phyloP scores from a whole-genome alignment of 768 basidiomycete species.

The Termitomyces sp. region DNA sequence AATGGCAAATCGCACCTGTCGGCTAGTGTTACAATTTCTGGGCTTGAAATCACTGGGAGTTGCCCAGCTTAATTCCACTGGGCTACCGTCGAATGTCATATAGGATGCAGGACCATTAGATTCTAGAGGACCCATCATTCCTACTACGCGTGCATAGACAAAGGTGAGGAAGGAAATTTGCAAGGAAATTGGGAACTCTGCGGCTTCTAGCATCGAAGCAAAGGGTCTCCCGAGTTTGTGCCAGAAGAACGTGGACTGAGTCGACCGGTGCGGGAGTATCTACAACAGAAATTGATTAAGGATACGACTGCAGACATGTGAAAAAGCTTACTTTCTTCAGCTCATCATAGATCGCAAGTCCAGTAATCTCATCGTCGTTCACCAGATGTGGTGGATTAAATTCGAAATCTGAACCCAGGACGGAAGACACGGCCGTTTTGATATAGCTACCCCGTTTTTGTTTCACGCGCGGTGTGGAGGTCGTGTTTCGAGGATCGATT shows the following conservation, averaged over 20 bases:
- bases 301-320: neutral
- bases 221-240: conserved; percentile 20
- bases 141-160: conserved; percentile 22
- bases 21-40: conserved; percentile 7
- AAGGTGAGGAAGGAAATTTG: conserved; percentile 24
- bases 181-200: conserved; percentile 15
- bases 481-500: neutral
- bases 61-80: conserved; percentile 27
- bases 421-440: conserved; percentile 4
- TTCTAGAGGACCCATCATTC: conserved; percentile 23
- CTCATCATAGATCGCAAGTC: conserved; percentile 11
- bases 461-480: neutral
- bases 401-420: conserved; percentile 12
- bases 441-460: conserved; percentile 1
- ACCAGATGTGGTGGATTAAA: conserved; percentile 5
- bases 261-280: conserved; percentile 12
- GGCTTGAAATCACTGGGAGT: conserved; percentile 17
- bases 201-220: conserved; percentile 23
- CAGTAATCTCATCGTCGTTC: conserved; percentile 7
- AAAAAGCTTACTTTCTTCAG: conserved; percentile 12
- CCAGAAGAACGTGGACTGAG: conserved; percentile 22
- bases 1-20: conserved; percentile 26
- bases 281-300: neutral
- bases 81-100: conserved; percentile 27
- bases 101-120: conserved; percentile 15